Conservation (phyloP, 805 yeast genomes). For the Suhomyces pyralidae region DNA sequence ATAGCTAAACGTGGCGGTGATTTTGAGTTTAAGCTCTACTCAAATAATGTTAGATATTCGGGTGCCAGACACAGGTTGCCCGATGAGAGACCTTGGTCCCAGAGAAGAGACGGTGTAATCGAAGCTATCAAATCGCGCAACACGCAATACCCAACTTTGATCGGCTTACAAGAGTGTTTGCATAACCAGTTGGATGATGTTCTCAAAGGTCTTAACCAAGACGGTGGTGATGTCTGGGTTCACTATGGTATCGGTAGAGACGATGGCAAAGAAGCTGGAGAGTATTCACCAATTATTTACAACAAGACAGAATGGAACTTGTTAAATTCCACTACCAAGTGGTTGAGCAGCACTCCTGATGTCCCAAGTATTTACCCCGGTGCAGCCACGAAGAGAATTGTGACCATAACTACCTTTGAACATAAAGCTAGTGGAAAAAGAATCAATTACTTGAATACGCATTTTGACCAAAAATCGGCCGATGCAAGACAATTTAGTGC, state of each 20-base stretch:
- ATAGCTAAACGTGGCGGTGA: not conserved
- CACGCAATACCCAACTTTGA: slow-evolving; percentile 10
- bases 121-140: slow-evolving; percentile 8
- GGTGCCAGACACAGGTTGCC: slow-evolving; percentile 5
- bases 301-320: slow-evolving; percentile 35
- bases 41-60: slow-evolving; percentile 11
- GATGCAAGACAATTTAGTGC: slow-evolving; percentile 46
- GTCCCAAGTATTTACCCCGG: slow-evolving; percentile 53
- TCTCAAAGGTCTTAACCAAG: slow-evolving; percentile 32
- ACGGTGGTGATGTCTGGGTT: slow-evolving; percentile 28
- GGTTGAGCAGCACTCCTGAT: slow-evolving; percentile 56
- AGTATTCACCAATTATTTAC: slow-evolving; percentile 49
- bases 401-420: slow-evolving; percentile 34
- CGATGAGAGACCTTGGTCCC: slow-evolving; percentile 13
- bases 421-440: slow-evolving; percentile 11
- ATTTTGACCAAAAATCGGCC: slow-evolving; percentile 48
- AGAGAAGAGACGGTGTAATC: slow-evolving; percentile 13
- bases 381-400: slow-evolving; percentile 39
- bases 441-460: slow-evolving; percentile 44
- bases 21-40: slow-evolving; percentile 11
- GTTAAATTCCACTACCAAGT: slow-evolving; percentile 41
- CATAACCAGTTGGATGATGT: slow-evolving; percentile 40
- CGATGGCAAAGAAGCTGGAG: slow-evolving; percentile 51
- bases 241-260: slow-evolving; percentile 49
- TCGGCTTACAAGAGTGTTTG: slow-evolving; percentile 45